Percentiles rank a stretch among this genome's conserved stretches.
phyloP scores from a whole-genome alignment of 2,329 filamentous ascomycete genomes.

The Seiridium unicorne region DNA sequence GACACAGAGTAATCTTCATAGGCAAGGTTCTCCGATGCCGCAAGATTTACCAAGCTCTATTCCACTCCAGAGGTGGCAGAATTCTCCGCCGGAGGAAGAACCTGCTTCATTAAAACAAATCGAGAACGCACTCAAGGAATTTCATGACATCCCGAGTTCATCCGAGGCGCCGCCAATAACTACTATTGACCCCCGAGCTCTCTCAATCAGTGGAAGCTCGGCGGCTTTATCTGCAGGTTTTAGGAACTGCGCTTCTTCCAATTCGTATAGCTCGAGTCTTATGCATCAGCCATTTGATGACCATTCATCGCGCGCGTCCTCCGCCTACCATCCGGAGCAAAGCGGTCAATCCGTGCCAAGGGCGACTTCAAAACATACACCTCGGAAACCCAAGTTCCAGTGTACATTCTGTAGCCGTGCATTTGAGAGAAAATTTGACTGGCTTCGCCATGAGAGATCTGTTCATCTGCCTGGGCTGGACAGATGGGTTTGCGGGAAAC shows the following conservation, averaged over 20 bases:
- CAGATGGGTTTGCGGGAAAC: conserved; percentile 51
- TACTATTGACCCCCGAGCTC: background rate
- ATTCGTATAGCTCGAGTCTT: background rate
- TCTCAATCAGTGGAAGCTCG: background rate
- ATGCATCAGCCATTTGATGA: background rate
- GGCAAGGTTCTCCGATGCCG: conserved; percentile 41
- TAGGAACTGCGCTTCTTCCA: background rate
- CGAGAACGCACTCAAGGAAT: conserved; percentile 27
- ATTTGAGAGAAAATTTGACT: conserved; percentile 40
- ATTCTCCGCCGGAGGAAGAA: conserved; percentile 44
- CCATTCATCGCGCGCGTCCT: background rate
- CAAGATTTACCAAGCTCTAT: conserved; percentile 33
- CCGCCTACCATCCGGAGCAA: background rate
- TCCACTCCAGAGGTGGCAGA: conserved; percentile 43
- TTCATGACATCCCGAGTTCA: background rate
- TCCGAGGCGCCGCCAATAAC: background rate
- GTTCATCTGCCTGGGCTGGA: conserved; percentile 43
- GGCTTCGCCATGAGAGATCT: conserved; percentile 48
- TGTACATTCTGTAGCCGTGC: conserved; percentile 36
- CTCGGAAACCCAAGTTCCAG: conserved; percentile 24
- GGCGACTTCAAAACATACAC: conserved; percentile 7
- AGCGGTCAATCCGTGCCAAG: background rate
- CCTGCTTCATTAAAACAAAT: conserved; percentile 37
- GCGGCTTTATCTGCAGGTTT: background rate
- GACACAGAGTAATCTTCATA: conserved; percentile 24